phyloP scores from a whole-genome alignment of 2,329 filamentous ascomycete genomes.

The Lasiodiplodia hormozganensis region DNA sequence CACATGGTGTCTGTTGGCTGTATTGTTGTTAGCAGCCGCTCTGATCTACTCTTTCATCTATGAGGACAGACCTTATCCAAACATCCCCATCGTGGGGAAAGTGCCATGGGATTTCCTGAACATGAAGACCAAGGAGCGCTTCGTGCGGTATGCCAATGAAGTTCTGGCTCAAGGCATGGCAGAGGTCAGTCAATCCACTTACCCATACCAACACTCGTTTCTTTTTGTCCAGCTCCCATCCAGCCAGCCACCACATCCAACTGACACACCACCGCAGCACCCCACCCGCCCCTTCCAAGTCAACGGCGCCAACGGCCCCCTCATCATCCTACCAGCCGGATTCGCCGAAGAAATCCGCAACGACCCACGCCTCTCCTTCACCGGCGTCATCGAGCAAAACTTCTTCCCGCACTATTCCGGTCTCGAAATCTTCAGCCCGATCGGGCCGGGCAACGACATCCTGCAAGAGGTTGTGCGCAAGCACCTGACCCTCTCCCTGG shows the following conservation, averaged over 20 bases:
- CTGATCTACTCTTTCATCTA: slow-evolving; percentile 19
- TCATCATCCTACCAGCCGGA: background rate
- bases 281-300: slow-evolving; percentile 1
- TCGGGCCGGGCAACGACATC: slow-evolving; percentile 21
- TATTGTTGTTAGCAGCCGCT: background rate
- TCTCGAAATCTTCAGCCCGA: slow-evolving; percentile 13
- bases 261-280: background rate
- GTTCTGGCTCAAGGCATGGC: slow-evolving; percentile 8
- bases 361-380: slow-evolving; percentile 13
- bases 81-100: slow-evolving; percentile 4
- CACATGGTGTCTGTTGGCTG: background rate
- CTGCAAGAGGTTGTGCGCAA: slow-evolving; percentile 10
- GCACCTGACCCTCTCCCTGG: slow-evolving; percentile 10
- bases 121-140: slow-evolving; percentile 21
- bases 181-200: background rate
- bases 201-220: background rate
- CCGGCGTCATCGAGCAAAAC: slow-evolving; percentile 25
- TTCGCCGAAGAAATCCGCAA: slow-evolving; percentile 17
- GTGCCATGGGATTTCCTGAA: slow-evolving; percentile 15
- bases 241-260: background rate
- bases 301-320: slow-evolving; percentile 18
- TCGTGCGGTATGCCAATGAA: slow-evolving; percentile 8
- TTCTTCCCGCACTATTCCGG: slow-evolving; percentile 16
- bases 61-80: slow-evolving; percentile 19
- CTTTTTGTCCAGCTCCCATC: background rate